A percentile compares a stretch with the other conserved stretches of the same genome.
These are phyloP conservation scores for Saccharomycopsis sp. DNA, from an alignment of 805 yeast species.

Conservation along the genomic window DNA sequence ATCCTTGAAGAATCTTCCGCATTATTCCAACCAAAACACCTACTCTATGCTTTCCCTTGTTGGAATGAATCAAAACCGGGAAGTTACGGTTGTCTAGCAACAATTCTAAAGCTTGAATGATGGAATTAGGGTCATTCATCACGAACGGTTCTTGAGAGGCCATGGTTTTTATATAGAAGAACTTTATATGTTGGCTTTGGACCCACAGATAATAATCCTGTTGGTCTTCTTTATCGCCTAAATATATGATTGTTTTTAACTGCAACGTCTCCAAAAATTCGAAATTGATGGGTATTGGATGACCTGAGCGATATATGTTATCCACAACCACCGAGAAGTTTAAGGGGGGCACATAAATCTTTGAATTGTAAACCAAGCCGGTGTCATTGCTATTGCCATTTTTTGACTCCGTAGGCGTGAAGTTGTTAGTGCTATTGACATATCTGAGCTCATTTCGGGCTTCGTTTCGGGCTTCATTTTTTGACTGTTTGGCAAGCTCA, in stretches of 20 bases:
- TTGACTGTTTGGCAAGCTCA: not conserved
- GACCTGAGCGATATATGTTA: slow-evolving; percentile 84
- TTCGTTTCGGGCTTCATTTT: not conserved
- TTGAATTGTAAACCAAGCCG: slow-evolving; percentile 38
- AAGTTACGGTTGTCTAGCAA: slow-evolving; percentile 62
- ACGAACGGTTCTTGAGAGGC: slow-evolving; percentile 71
- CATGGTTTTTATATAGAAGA: slow-evolving; percentile 58
- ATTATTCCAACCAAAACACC: slow-evolving; percentile 91
- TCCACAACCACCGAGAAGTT: slow-evolving; percentile 87
- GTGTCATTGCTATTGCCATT: slow-evolving; percentile 30
- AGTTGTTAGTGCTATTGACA: slow-evolving; percentile 16
- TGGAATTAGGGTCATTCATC: slow-evolving; percentile 47
- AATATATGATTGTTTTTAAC: slow-evolving; percentile 72
- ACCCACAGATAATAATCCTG: slow-evolving; percentile 70
- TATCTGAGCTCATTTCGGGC: not conserved
- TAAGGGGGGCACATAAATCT: slow-evolving; percentile 73
- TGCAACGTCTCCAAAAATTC: slow-evolving; percentile 66
- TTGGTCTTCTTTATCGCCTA: slow-evolving; percentile 69
- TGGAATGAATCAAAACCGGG: slow-evolving; percentile 86
- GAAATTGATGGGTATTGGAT: slow-evolving; percentile 83
- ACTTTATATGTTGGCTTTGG: slow-evolving; percentile 36
- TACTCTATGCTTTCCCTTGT: slow-evolving; percentile 95
- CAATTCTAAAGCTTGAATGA: slow-evolving; percentile 50
- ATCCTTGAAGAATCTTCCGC: slow-evolving; percentile 80
- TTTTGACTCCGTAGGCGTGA: not conserved